Percentiles rank a stretch among this genome's conserved stretches.
Conservation (phyloP, 257 asterid species). For the Ilex aquifolium region DNA sequence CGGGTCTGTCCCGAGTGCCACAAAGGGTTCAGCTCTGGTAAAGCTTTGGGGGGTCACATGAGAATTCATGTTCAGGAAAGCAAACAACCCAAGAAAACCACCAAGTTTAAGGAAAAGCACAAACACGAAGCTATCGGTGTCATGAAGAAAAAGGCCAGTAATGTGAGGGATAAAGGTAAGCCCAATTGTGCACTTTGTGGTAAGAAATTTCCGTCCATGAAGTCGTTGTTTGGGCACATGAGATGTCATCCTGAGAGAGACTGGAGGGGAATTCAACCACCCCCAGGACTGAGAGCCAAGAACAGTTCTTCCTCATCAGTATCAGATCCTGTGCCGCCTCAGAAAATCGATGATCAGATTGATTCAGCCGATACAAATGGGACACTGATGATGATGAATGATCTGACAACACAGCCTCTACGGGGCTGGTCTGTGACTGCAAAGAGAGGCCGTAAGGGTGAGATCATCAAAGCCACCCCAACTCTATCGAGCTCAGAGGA, state of each 20-base stretch:
- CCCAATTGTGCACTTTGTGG: slow-evolving; percentile 35
- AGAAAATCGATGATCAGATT: neutral
- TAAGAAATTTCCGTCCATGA: slow-evolving; percentile 39
- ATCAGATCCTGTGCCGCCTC: slow-evolving; percentile 18
- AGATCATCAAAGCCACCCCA: neutral
- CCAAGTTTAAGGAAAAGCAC: slow-evolving; percentile 17
- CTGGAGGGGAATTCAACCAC: slow-evolving; percentile 59
- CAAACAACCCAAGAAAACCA: slow-evolving; percentile 2
- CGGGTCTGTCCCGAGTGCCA: slow-evolving; percentile 47
- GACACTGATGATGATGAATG: slow-evolving; percentile 4
- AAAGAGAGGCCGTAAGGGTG: slow-evolving; percentile 49
- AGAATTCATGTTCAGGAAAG: slow-evolving; percentile 42
- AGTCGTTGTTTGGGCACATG: slow-evolving; percentile 63
- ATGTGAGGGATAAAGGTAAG: neutral
- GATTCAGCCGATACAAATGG: slow-evolving; percentile 2
- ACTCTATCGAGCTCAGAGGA: slow-evolving; percentile 15
- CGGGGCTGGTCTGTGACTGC: slow-evolving; percentile 47
- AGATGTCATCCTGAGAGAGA: slow-evolving; percentile 55
- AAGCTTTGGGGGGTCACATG: slow-evolving; percentile 89
- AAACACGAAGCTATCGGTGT: neutral
- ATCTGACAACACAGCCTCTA: slow-evolving; percentile 16
- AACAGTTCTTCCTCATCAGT: slow-evolving; percentile 6
- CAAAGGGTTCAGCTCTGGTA: slow-evolving; percentile 51
- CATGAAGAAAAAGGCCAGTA: neutral
- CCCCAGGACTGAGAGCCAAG: slow-evolving; percentile 10